Percentiles rank a stretch among this genome's conserved stretches.
Evolutionary conservation across 2,329 filamentous ascomycete species (phyloP).

Genomic region (Ophiocordyceps polyrhachis-furcata): DNA sequence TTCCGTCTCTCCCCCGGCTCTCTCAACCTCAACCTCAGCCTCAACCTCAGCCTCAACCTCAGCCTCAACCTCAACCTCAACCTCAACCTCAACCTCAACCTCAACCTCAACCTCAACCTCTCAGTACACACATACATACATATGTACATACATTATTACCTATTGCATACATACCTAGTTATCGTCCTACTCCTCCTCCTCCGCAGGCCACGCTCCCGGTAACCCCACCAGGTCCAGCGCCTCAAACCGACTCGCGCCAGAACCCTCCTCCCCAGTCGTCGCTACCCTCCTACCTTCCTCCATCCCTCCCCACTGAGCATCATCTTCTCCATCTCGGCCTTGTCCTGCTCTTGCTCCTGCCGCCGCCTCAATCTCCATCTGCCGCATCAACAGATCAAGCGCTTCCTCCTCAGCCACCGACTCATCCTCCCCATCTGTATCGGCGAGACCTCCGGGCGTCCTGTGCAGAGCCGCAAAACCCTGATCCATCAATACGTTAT

Average conservation of each 20-base stretch:
- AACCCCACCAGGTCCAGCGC: constrained; percentile 3
- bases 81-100: too few species aligned
- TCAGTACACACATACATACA: too few species aligned
- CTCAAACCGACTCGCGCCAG: constrained; percentile 1
- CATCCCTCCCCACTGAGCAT: too few species aligned
- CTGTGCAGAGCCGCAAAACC: constrained; percentile 25
- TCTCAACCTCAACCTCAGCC: too few species aligned
- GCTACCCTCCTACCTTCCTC: not conserved
- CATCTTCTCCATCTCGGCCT: not conserved
- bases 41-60: too few species aligned
- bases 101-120: too few species aligned
- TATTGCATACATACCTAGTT: too few species aligned
- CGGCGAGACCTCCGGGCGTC: constrained; percentile 4
- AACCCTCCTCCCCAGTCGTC: not conserved
- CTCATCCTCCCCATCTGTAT: constrained; percentile 4
- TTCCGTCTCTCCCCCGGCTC: too few species aligned
- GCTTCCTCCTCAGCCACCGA: constrained; percentile 10
- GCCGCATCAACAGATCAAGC: constrained; percentile 10
- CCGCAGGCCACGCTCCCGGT: constrained; percentile 18
- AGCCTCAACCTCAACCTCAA: too few species aligned
- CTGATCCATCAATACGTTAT: constrained; percentile 24
- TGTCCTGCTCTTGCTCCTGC: constrained; percentile 1
- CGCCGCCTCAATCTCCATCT: constrained; percentile 4
- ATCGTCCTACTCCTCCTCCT: constrained; percentile 5
- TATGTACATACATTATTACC: too few species aligned